A percentile compares a stretch with the other conserved stretches of the same genome.
These are phyloP conservation scores for Xenosphaeropsis pyriputrescens DNA, from an alignment of 2,329 filamentous ascomycete genomes.

Conservation along the genomic window DNA sequence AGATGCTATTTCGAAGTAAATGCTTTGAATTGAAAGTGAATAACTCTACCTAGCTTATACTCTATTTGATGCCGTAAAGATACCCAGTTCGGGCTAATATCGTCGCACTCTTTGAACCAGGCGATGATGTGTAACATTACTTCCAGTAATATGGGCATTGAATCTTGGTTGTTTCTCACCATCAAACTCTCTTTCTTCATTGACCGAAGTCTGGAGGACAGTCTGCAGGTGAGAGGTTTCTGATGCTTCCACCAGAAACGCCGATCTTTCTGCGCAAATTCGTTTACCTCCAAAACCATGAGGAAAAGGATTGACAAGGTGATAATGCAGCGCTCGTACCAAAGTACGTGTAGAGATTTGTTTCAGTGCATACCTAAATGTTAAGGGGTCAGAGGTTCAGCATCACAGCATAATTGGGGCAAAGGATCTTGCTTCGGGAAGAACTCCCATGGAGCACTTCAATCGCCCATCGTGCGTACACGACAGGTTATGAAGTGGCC, in stretches of 20 bases:
- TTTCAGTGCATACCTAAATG: slow-evolving; percentile 9
- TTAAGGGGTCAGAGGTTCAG: slow-evolving; percentile 7
- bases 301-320: slow-evolving; percentile 58
- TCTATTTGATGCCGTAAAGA: too few species aligned
- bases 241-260: slow-evolving; percentile 24
- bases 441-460: slow-evolving; percentile 64
- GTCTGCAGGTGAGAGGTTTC: slow-evolving; percentile 65
- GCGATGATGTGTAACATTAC: too few species aligned
- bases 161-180: slow-evolving; percentile 50
- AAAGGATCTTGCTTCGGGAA: slow-evolving; percentile 40
- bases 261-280: slow-evolving; percentile 67
- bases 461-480: slow-evolving; percentile 23
- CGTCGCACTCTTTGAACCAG: too few species aligned
- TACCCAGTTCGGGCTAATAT: too few species aligned
- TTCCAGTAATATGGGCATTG: too few species aligned
- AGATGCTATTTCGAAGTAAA: too few species aligned
- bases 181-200: slow-evolving; percentile 70
- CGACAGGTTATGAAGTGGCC: slow-evolving; percentile 53
- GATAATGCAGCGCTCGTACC: slow-evolving; percentile 61
- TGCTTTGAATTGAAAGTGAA: too few species aligned
- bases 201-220: slow-evolving; percentile 43
- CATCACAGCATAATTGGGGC: slow-evolving; percentile 15
- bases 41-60: too few species aligned
- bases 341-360: slow-evolving; percentile 5
- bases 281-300: slow-evolving; percentile 87